Percentiles rank a stretch among this genome's conserved stretches.
Evolutionary conservation across 352 stramenopile genomes (phyloP).

Genomic region (Pythium grandisporangium): DNA sequence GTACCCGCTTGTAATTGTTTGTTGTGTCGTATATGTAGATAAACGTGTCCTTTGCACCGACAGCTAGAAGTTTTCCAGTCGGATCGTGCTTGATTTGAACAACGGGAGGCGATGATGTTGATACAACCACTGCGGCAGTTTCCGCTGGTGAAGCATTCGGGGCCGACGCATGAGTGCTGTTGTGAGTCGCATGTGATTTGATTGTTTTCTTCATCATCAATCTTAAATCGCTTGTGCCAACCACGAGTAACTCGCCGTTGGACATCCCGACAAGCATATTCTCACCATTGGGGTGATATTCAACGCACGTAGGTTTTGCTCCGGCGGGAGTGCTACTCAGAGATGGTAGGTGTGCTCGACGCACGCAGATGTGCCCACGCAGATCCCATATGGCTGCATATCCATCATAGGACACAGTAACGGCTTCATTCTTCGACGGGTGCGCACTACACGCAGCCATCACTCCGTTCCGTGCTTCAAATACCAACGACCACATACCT

Average conservation of each 20-base stretch:
- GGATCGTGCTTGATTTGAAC: slow-evolving; percentile 46
- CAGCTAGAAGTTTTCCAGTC: slow-evolving; percentile 31
- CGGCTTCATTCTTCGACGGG: slow-evolving; percentile 31
- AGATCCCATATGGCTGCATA: slow-evolving; percentile 54
- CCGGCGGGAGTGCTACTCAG: slow-evolving; percentile 6
- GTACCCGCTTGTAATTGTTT: slow-evolving; percentile 43
- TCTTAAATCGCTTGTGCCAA: slow-evolving; percentile 26
- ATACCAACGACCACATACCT: slow-evolving; percentile 39
- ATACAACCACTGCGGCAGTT: no score
- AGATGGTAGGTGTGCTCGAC: slow-evolving; percentile 18
- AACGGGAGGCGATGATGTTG: not conserved
- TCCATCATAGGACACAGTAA: slow-evolving; percentile 34
- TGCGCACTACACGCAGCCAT: slow-evolving; percentile 26
- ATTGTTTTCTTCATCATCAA: slow-evolving; percentile 32
- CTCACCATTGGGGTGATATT: slow-evolving; percentile 40
- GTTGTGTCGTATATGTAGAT: slow-evolving; percentile 46
- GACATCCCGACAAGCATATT: slow-evolving; percentile 43
- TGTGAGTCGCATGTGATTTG: slow-evolving; percentile 12
- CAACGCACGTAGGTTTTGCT: slow-evolving; percentile 32
- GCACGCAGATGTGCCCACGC: slow-evolving; percentile 23
- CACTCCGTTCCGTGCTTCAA: slow-evolving; percentile 34
- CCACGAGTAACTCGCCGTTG: slow-evolving; percentile 39
- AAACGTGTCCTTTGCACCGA: slow-evolving; percentile 50
- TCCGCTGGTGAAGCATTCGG: no score
- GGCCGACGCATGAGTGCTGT: not conserved